Evolutionary conservation across 2,329 filamentous ascomycete genomes (phyloP).

Genomic region (Apiospora phragmitis): DNA sequence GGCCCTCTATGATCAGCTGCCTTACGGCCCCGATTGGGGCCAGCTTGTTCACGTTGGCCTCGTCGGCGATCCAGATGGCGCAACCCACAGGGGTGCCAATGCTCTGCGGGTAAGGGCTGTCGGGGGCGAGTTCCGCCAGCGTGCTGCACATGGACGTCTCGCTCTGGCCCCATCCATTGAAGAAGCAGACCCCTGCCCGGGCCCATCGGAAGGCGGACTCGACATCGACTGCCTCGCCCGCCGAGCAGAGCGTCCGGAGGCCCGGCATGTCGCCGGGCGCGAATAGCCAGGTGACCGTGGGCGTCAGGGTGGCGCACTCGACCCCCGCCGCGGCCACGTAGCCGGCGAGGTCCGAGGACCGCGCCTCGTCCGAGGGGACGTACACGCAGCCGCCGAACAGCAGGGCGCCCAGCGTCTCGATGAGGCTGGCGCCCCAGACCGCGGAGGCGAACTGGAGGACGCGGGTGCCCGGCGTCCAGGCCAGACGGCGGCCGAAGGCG

Average conservation of each 20-base stretch:
- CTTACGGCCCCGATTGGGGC: constrained; percentile 18
- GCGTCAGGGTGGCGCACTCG: neutral
- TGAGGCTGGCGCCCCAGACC: constrained; percentile 14
- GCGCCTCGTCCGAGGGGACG: constrained; percentile 10
- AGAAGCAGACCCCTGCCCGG: neutral
- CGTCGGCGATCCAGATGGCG: constrained; percentile 12
- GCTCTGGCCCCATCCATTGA: constrained; percentile 1
- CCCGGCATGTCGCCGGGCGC: neutral
- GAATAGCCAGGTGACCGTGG: neutral
- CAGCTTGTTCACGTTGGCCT: constrained; percentile 9
- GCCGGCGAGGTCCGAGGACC: neutral
- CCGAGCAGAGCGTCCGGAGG: neutral
- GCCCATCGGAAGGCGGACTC: neutral
- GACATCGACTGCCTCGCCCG: neutral
- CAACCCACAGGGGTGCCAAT: constrained; percentile 9
- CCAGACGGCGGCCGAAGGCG: neutral
- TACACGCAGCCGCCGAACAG: constrained; percentile 13
- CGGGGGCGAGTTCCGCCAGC: neutral
- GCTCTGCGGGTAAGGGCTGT: neutral
- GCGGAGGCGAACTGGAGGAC: constrained; percentile 14
- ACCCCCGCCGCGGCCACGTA: constrained; percentile 15
- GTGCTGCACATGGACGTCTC: neutral
- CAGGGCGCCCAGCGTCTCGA: constrained; percentile 9
- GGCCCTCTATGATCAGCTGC: constrained; percentile 19
- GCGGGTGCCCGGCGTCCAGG: constrained; percentile 15